These are phyloP conservation scores for Aureoboletus auriporus DNA, from an alignment of 768 basidiomycete species.

Conservation along the genomic window DNA sequence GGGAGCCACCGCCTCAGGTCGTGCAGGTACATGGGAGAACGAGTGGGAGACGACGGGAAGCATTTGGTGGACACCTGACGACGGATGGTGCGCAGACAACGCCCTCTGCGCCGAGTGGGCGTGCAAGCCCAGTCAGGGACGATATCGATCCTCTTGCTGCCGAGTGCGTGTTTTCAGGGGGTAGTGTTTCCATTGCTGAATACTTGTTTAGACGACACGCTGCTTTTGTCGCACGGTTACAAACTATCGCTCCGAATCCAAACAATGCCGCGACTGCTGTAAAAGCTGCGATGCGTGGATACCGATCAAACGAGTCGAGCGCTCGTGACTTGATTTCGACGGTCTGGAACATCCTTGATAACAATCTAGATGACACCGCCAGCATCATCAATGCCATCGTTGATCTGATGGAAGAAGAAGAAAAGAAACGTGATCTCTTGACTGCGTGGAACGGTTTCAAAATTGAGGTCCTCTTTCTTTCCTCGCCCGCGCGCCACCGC, in stretches of 20 bases:
- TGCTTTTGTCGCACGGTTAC: slow-evolving; percentile 61
- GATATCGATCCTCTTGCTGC: slow-evolving; percentile 51
- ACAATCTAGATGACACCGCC: slow-evolving; percentile 67
- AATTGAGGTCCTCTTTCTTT: slow-evolving; percentile 68
- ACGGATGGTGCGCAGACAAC: slow-evolving; percentile 23
- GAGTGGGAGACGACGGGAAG: slow-evolving; percentile 49
- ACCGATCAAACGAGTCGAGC: slow-evolving; percentile 68
- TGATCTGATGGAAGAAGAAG: slow-evolving; percentile 77
- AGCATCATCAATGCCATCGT: slow-evolving; percentile 70
- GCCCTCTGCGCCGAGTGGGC: slow-evolving; percentile 20
- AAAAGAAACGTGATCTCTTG: slow-evolving; percentile 76
- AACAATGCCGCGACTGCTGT: slow-evolving; percentile 56
- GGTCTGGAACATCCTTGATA: slow-evolving; percentile 75
- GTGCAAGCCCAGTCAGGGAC: slow-evolving; percentile 30
- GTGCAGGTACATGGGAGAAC: slow-evolving; percentile 28
- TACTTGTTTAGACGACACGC: slow-evolving; percentile 53
- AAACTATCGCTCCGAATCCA: slow-evolving; percentile 53
- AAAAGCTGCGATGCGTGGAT: slow-evolving; percentile 76
- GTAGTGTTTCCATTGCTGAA: neutral
- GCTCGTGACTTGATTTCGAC: slow-evolving; percentile 86
- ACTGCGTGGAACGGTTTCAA: slow-evolving; percentile 81
- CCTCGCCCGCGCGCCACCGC: neutral
- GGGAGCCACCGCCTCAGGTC: slow-evolving; percentile 28
- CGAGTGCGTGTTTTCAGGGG: slow-evolving; percentile 44
- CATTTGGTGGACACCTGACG: slow-evolving; percentile 60